Evolutionary conservation across 2,329 filamentous ascomycete species (phyloP), one percentile per base, ranked within the genome.

Genomic region (Pseudogymnoascus pannorum): DNA sequence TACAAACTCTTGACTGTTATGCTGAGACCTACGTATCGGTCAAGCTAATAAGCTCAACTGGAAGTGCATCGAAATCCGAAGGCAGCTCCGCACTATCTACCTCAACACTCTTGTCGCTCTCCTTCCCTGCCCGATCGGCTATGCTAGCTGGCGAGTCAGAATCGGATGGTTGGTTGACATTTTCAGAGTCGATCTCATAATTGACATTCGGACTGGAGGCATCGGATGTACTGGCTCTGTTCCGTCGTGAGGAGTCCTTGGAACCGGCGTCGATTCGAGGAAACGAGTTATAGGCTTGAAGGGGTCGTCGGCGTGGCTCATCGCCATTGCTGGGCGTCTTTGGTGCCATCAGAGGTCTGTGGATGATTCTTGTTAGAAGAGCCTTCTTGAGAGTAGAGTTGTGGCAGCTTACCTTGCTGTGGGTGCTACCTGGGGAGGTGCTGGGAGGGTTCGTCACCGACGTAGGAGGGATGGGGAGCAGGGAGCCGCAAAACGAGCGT

Each of bases 31-130:
- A 92, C 91, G 89, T 90, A 74, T 97, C 93, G 18, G 89, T 91
- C 71, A 97, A 77, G 73, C 91, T 94, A 62, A 94, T 83, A 63
- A 99, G 84, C 80, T 99, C 94, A 69, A 97, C 94, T 12, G 94
- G 94, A 42, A 99, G 84, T 70, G 96, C 89, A 68, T 96, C 91
- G 65, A 94, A 87, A 62, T 90, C 87, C 48, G 66, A 65, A 5
- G 69, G 68, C 22, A 70, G 29, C 24, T 59, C 59, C 14, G 57
- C 29, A 31, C 20, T 24, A 44, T 59, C 42, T 20, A 35, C 57
- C 22, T 61, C 64, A 35, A 71, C 70, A 12, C 66, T 69, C 40
- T 67, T 66, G 11, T 68, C 69, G 18, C 69, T 70, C 57, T 73
- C 73, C 24, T 70, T 67, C 44, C 44, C 6, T 51, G 44, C 7